These are phyloP conservation scores for Penicillium paradoxum DNA, from an alignment of 495 filamentous ascomycete genomes.

Conservation along the genomic window DNA sequence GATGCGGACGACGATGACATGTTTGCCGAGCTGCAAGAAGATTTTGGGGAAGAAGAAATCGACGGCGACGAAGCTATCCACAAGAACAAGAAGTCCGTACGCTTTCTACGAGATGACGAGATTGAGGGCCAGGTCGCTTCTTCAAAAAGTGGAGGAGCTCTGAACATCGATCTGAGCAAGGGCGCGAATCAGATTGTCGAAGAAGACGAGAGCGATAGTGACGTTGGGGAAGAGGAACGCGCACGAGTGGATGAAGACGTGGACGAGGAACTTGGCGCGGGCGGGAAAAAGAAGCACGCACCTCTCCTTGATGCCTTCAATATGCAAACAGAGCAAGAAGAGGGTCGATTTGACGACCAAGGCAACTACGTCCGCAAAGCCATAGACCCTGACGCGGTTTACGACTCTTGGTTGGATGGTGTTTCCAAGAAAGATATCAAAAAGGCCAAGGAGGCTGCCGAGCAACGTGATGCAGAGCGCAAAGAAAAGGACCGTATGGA, in stretches of 20 bases:
- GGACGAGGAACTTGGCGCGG: conserved; percentile 84
- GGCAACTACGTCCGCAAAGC: conserved; percentile 94
- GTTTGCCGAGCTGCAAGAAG: conserved; percentile 76
- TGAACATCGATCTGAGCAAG: conserved; percentile 54
- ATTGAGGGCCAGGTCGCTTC: conserved; percentile 81
- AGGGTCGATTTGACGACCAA: conserved; percentile 82
- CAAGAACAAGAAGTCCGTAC: conserved; percentile 74
- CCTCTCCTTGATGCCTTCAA: conserved; percentile 98
- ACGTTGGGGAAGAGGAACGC: conserved; percentile 68
- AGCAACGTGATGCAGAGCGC: conserved; percentile 74
- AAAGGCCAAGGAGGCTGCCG: conserved; percentile 78
- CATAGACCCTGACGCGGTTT: conserved; percentile 78
- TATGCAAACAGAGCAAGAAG: conserved; percentile 84
- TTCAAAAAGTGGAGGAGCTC: conserved; percentile 66
- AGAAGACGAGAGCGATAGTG: conserved; percentile 54
- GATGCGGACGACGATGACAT: conserved; percentile 69
- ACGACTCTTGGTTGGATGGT: conserved; percentile 90
- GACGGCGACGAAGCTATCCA: conserved; percentile 40
- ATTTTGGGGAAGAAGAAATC: conserved; percentile 49
- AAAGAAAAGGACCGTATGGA: conserved; percentile 62
- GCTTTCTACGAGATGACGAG: conserved; percentile 67
- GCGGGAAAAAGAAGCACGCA: conserved; percentile 86
- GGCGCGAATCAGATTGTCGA: conserved; percentile 39
- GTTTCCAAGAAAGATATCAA: conserved; percentile 91
- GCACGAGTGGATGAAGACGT: conserved; percentile 64